phyloP scores from a whole-genome alignment of 1,284 basidiomycete species.

The Ceratobasidium sp. region DNA sequence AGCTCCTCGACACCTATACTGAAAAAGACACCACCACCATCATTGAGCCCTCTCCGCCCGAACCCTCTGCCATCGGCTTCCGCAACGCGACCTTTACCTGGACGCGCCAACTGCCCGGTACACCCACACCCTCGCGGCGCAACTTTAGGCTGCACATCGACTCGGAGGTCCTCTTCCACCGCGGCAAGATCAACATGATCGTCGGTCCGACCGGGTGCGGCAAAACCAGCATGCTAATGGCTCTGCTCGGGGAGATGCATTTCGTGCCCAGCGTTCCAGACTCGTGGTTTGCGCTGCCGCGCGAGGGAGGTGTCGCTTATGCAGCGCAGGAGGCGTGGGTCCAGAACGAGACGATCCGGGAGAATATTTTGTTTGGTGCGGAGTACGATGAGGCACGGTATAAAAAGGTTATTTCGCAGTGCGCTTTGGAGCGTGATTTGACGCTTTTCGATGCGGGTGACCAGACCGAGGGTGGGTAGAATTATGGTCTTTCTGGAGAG shows the following conservation, averaged over 20 bases:
- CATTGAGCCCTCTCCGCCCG: constrained; percentile 48
- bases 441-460: constrained; percentile 66
- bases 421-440: constrained; percentile 55
- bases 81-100: constrained; percentile 57
- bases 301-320: constrained; percentile 70
- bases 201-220: constrained; percentile 63
- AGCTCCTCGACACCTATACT: constrained; percentile 60
- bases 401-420: constrained; percentile 54
- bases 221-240: constrained; percentile 60
- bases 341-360: constrained; percentile 62
- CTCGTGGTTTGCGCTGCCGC: constrained; percentile 72
- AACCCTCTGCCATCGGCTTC: constrained; percentile 54
- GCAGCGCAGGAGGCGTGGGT: constrained; percentile 82
- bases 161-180: constrained; percentile 62
- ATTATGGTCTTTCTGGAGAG: not conserved
- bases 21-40: constrained; percentile 50
- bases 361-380: constrained; percentile 64
- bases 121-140: constrained; percentile 46
- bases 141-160: constrained; percentile 60
- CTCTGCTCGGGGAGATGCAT: constrained; percentile 61
- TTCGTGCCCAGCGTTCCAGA: constrained; percentile 60
- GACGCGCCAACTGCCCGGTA: constrained; percentile 50
- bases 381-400: constrained; percentile 61
- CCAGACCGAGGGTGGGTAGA: constrained; percentile 60
- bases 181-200: constrained; percentile 64